Conservation (phyloP, 1,284 basidiomycete genomes). For the Rhodotorula sp. region DNA sequence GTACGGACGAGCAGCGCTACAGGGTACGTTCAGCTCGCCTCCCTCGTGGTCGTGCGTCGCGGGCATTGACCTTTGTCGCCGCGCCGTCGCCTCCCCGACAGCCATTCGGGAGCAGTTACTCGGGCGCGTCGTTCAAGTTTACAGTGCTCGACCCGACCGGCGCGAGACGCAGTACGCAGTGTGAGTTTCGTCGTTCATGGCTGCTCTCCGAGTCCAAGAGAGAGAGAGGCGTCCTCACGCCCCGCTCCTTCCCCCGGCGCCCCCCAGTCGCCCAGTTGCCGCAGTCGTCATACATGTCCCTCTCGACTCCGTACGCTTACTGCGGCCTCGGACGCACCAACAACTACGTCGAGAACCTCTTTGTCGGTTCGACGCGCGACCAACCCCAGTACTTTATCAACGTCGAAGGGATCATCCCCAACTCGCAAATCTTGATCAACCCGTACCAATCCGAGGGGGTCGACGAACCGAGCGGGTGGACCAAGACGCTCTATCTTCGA, state of each 20-base stretch:
- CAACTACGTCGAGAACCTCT: conserved; percentile 98
- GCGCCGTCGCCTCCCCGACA: conserved; percentile 47
- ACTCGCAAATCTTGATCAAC: conserved; percentile 93
- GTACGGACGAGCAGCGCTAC: conserved; percentile 53
- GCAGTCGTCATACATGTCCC: conserved; percentile 84
- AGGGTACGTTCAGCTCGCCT: conserved; percentile 12
- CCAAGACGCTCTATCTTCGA: conserved; percentile 82
- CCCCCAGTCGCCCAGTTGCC: conserved; percentile 80
- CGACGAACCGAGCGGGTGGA: conserved; percentile 64
- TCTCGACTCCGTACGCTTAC: conserved; percentile 89
- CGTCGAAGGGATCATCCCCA: conserved; percentile 96
- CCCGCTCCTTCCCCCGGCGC: background rate
- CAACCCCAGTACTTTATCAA: conserved; percentile 68
- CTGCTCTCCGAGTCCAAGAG: no score
- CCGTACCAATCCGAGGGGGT: conserved; percentile 61
- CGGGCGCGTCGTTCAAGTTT: conserved; percentile 95
- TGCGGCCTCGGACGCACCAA: conserved; percentile 98
- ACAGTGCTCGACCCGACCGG: conserved; percentile 94
- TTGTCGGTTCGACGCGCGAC: conserved; percentile 82
- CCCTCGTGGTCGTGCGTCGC: conserved; percentile 58
- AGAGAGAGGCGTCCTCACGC: no score
- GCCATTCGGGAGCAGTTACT: conserved; percentile 91
- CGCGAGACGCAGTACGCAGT: conserved; percentile 81
- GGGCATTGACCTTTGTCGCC: background rate
- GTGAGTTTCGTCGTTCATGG: conserved; percentile 52